phyloP scores from a whole-genome alignment of 2,329 filamentous ascomycete genomes.

The Tolypocladium guangdongense region DNA sequence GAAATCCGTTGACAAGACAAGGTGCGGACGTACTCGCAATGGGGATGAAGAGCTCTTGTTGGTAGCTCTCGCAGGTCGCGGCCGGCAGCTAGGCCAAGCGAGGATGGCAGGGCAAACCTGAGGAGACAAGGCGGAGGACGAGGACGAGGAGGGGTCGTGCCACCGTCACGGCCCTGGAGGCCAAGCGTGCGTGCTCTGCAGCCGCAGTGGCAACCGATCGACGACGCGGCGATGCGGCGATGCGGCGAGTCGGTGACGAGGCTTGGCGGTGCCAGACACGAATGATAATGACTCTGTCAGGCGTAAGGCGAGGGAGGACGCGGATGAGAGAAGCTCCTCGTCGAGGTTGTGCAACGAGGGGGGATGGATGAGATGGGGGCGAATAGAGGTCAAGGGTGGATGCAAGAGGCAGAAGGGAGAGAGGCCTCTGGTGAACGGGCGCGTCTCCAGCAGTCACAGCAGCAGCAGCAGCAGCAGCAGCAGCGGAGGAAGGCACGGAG shows the following conservation, averaged over 20 bases:
- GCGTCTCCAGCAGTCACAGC: not conserved
- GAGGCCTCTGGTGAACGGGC: not conserved
- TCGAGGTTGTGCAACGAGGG: not conserved
- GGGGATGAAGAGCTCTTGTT: not conserved
- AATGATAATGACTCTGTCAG: not conserved
- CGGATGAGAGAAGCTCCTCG: not conserved
- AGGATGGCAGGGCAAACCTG: not conserved
- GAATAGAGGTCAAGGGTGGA: not conserved
- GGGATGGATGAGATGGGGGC: not conserved
- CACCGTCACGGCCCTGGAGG: not conserved
- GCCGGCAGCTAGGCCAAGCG: not conserved
- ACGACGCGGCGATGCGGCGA: not conserved
- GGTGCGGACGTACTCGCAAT: not conserved
- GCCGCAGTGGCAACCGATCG: not conserved
- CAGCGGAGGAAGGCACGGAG: not conserved
- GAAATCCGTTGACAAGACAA: not conserved
- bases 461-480: not conserved
- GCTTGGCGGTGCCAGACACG: not conserved
- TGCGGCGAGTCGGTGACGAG: not conserved
- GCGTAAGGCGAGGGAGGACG: not conserved
- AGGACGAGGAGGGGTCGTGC: constrained; percentile 1
- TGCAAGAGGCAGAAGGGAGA: not conserved
- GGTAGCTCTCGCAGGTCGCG: not conserved
- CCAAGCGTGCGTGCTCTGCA: not conserved
- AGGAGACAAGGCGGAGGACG: not conserved